Base-by-base conservation (phyloP, 352 stramenopile genomes). In the Globisporangium yorkense region DNA sequence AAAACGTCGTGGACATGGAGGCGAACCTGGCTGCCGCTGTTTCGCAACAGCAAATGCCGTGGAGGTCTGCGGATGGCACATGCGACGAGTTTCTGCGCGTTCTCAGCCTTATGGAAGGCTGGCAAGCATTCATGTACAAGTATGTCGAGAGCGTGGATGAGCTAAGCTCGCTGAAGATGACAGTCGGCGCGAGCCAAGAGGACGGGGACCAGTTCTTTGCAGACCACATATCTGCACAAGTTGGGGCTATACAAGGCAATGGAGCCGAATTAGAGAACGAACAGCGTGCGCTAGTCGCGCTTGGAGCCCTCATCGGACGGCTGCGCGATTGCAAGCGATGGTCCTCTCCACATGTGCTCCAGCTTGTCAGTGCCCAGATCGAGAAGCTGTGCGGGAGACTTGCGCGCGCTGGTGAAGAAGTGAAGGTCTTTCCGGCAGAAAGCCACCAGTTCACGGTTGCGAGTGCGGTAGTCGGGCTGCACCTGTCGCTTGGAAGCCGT, bases 81-180 rank as follows among this genome's bases (percentile, higher is more conserved):
- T 18, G 31, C 31, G 40, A 37, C 10, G 35, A 57, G 3, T 75
- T 81, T 31, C 45, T 81, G 41, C 62, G 24, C n/a, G 63, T 75
- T 31, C 68, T 72, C 39, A 55, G 54, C 13, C 63, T 80, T 10
- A 67, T 78, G 51, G 67, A 76, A 54, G 65, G 67, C 40, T 84
- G 72, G 75, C 63, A 57, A 61, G 59, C 61, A 3, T 78, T 84
- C 31, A 76, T 77, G 68, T 24, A 50, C 24, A 84, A 73, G 16
- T 84, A 78, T 31, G 44, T 71, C 48, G 39, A 61, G 27, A 66
- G 61, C 15, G 48, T 82, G 5, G 70, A 81, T 2, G 53, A 72
- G 43, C 50, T 82, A 16, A 70, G 67, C 2, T 45, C 68, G 18
- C 56, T 84, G 16, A 84, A 84, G 59, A 66, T 68, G 15, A 72